Percentiles rank a stretch among this genome's conserved stretches.
phyloP scores from a whole-genome alignment of 768 basidiomycete genomes.

The Lentinula aciculospora region DNA sequence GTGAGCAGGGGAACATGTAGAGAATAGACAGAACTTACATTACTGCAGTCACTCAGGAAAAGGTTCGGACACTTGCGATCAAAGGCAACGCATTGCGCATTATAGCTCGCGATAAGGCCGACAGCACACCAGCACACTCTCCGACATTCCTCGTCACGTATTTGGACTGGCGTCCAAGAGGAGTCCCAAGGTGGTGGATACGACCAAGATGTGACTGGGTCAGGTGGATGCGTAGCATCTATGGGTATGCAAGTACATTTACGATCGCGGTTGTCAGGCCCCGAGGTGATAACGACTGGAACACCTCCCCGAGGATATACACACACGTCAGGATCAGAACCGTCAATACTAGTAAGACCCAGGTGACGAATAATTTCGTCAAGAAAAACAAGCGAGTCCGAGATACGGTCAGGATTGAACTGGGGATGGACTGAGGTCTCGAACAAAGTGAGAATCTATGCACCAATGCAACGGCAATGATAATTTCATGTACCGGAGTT shows the following conservation, averaged over 20 bases:
- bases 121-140: conserved; percentile 74
- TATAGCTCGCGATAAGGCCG: conserved; percentile 60
- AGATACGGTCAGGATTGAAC: conserved; percentile 50
- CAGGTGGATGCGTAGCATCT: conserved; percentile 26
- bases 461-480: neutral
- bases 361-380: conserved; percentile 61
- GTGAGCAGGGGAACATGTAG: neutral
- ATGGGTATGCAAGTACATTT: conserved; percentile 45
- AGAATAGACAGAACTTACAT: conserved; percentile 37
- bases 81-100: conserved; percentile 64
- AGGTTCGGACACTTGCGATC: conserved; percentile 52
- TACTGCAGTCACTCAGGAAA: conserved; percentile 56
- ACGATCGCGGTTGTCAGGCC: conserved; percentile 14
- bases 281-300: conserved; percentile 37
- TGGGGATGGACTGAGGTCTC: conserved; percentile 71
- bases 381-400: conserved; percentile 47
- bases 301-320: conserved; percentile 45
- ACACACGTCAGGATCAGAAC: conserved; percentile 45
- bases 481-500: neutral
- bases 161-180: conserved; percentile 48
- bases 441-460: conserved; percentile 71
- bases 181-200: conserved; percentile 59
- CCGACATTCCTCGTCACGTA: conserved; percentile 65
- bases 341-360: conserved; percentile 52
- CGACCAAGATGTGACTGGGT: conserved; percentile 37